Evolutionary conservation across 106 monocot species (phyloP), one percentile per base, ranked within the genome.

Genomic region (Platanthera guangdongensis): DNA sequence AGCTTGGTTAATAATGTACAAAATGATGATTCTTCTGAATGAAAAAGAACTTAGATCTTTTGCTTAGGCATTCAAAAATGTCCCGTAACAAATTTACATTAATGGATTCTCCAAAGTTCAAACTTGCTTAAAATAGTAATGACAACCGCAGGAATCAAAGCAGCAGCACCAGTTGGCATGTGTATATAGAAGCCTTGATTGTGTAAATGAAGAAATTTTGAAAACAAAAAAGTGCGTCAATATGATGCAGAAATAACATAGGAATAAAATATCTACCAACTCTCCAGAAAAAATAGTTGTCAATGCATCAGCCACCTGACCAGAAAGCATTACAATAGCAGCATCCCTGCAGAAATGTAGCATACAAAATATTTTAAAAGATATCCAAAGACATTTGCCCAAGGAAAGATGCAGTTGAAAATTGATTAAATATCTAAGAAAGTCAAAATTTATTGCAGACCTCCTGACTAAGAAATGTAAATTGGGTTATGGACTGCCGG

Each of bases 311-410:
- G 94, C 94, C 69, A 83, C 76, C 84, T 95, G 94, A 74, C 94
- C 94, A 80, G 92, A 85, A 65, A 95, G 94, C 94, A 95, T 95
- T 16, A 95, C 94, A 83, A 86, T 72, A 46, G 94, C 85, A 50
- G 95, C 95, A 83, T 95, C 78, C 80, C 95, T 95, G 80, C 51
- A 72, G 51, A 72, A 72, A 50, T 51, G 50, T 51, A 9, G 51
- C 10, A 22, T 21, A 47, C 21, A 50, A 51, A 72, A 72, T 16
- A 50, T 51, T 72, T 51, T 46, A 19, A 72, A 72, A 14, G 9
- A 50, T 51, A 72, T 10, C 70, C 18, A 72, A 16, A 19, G 45
- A 51, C 9, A 16, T 72, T 2, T 19, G 51, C 51, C 5, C 22
- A 46, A 1, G 22, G 22, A 0, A 72, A 72, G 15, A 1, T 72